Evolutionary conservation across 2,329 filamentous ascomycete species (phyloP).

Genomic region (Botrytis hyacinthi): DNA sequence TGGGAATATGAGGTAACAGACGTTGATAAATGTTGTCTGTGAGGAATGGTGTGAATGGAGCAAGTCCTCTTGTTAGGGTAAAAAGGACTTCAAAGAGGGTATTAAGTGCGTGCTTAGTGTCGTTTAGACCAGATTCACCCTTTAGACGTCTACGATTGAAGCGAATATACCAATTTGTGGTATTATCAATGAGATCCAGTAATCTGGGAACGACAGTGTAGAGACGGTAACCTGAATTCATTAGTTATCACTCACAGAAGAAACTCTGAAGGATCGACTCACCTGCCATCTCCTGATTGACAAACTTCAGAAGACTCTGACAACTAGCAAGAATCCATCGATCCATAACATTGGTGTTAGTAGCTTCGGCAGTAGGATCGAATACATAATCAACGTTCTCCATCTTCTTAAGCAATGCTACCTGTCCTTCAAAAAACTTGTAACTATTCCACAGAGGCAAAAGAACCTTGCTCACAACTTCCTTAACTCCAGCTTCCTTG

Average conservation of each 20-base stretch:
- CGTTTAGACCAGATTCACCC: slow-evolving; percentile 80
- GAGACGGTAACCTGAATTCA: slow-evolving; percentile 58
- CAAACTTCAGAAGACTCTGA: slow-evolving; percentile 86
- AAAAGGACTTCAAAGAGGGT: slow-evolving; percentile 92
- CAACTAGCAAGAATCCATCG: slow-evolving; percentile 91
- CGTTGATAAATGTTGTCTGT: slow-evolving; percentile 91
- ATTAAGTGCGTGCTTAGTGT: slow-evolving; percentile 88
- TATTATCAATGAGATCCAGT: slow-evolving; percentile 82
- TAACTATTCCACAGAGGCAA: slow-evolving; percentile 95
- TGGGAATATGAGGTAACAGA: slow-evolving; percentile 77
- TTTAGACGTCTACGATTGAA: slow-evolving; percentile 91
- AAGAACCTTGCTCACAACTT: slow-evolving; percentile 88
- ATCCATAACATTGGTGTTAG: slow-evolving; percentile 91
- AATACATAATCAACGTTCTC: slow-evolving; percentile 75
- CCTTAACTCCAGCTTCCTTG: slow-evolving; percentile 89
- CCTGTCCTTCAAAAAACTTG: slow-evolving; percentile 93
- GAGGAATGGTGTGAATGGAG: slow-evolving; percentile 93
- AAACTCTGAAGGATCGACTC: slow-evolving; percentile 41
- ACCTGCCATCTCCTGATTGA: slow-evolving; percentile 87
- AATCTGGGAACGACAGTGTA: slow-evolving; percentile 91
- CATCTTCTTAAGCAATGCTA: slow-evolving; percentile 81
- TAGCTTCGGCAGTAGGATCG: slow-evolving; percentile 70
- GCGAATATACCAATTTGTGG: slow-evolving; percentile 98
- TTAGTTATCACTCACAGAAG: slow-evolving; percentile 20
- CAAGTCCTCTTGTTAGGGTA: slow-evolving; percentile 81